Evolutionary conservation across 306 rosid species (phyloP), one percentile per base, ranked within the genome.

Genomic region (Gleditsia sinensis): DNA sequence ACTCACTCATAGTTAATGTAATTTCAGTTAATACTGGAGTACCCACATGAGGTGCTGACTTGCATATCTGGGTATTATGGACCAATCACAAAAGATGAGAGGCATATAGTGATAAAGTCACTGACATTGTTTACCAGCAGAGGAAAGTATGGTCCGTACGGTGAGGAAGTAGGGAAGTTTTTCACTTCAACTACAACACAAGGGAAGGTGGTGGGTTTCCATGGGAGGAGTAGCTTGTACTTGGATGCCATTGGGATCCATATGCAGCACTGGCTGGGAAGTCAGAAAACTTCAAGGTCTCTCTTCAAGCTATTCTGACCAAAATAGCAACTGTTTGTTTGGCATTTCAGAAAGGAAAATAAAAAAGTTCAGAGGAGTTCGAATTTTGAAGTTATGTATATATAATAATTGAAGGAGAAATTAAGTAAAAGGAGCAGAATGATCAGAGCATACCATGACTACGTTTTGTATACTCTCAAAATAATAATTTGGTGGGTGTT

Each of bases 181-280:
- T 94, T 94, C 89, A 94, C 96, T 48, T 94, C 98, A 39, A 91
- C 96, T 3, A 87, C 81, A 39, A 89, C 98, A 3, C 91, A 88
- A 33, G 98, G 98, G 24, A 94, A 89, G 83, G 91, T 84, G 76
- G 97, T 94, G 10, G 98, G 98, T 34, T 86, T 90, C 55, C 94
- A 92, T 86, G 97, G 97, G 50, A 88, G 77, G 77, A 87, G 91
- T 85, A 88, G 97, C 89, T 69, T 81, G 81, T 94, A 88, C 80
- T 84, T 94, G 89, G 94, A 94, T 73, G 96, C 98, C 73, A 85
- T 91, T 24, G 98, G 98, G 45, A 85, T 89, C 74, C 98, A 94
- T 62, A 94, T 91, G 98, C 97, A 94, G 39, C 97, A 94, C 46
- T 94, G 98, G 98, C 85, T 91, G 0, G 98, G 96, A 73, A 91